Base-by-base conservation (phyloP, 2,329 filamentous ascomycete species). In the Trichophyton benhamiae region DNA sequence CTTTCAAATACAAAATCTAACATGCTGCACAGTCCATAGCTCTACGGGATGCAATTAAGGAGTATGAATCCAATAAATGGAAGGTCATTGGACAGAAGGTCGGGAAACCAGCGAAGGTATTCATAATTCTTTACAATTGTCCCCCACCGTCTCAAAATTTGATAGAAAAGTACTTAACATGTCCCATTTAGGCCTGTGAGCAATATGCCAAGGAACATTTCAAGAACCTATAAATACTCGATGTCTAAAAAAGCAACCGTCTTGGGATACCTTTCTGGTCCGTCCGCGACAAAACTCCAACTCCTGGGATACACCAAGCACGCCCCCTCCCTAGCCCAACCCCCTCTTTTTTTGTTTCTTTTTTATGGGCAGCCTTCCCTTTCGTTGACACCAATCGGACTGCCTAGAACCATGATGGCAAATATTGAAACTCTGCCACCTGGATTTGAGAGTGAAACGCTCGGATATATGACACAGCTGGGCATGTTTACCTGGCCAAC, bases 31-130 rank as follows among this genome's bases (percentile, higher is more conserved):
- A 77, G 76, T 74, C 74, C 22, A 69, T 73, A 64, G 76, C 76
- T 36, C 80, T 99, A 63, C 83, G 95, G 67, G 90, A 88, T 66
- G 94, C 94, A 33, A 99, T 99, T 77, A 96, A 96, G 77, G 94
- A 99, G 73, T 97, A 97, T 76, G 94, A 99, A 73, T 87, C 90
- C 72, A 96, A 95, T 75, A 97, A 97, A 74, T 99, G 94, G 94
- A 97, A 97, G 77, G 85, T 87, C 27, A 97, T 97, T 71, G 94
- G 94, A 41, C 87, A 89, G 74, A 97, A 97, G 76, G 90, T 99
- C 68, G 91, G 91, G 70, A 99, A 99, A 77, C 94, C 94, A 57
- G 94, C 94, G 68, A 99, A 99, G 85, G 88, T 90, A 74, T 65
- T 6, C 49, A 49, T 57, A 55, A 13, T 46, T 46, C 33, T 30